Conservation (phyloP, 208 protist genomes). For the Angomonas ambiguus region DNA sequence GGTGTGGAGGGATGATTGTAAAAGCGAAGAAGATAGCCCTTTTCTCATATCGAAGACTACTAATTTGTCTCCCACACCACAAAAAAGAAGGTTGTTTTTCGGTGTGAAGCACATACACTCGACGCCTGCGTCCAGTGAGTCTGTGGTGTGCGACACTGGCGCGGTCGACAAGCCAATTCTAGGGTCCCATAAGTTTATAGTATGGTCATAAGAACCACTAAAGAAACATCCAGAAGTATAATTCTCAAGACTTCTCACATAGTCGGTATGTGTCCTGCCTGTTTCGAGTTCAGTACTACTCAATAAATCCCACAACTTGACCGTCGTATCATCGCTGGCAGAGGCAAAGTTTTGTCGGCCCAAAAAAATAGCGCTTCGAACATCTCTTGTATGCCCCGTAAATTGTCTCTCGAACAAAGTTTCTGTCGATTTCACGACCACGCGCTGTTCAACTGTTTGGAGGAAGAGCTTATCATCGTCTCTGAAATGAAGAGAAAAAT, state of each 20-base stretch:
- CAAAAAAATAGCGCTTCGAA: conserved; percentile 70
- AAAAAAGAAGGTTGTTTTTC: conserved; percentile 29
- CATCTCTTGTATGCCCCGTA: conserved; percentile 68
- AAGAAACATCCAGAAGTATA: conserved; percentile 62
- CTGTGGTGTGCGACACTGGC: conserved; percentile 45
- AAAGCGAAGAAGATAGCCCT: conserved; percentile 36
- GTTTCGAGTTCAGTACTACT: conserved; percentile 50
- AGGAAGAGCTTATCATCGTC: conserved; percentile 80
- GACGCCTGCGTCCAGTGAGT: conserved; percentile 29
- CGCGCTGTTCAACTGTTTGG: conserved; percentile 71
- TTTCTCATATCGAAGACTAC: conserved; percentile 69
- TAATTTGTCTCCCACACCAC: conserved; percentile 51
- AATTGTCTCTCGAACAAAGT: conserved; percentile 83
- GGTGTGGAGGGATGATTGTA: conserved; percentile 65
- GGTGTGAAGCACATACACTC: conserved; percentile 52
- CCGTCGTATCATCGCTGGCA: conserved; percentile 77
- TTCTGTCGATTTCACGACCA: conserved; percentile 68
- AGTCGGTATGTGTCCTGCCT: conserved; percentile 67
- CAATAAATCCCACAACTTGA: conserved; percentile 80
- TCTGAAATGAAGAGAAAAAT: conserved; percentile 69
- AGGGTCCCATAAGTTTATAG: conserved; percentile 77
- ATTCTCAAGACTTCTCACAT: conserved; percentile 66
- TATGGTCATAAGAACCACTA: conserved; percentile 85
- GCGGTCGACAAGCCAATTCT: conserved; percentile 38
- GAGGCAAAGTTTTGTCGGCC: conserved; percentile 73